Base-by-base conservation (phyloP, 2,329 filamentous ascomycete species). In the Teratosphaeria destructans region DNA sequence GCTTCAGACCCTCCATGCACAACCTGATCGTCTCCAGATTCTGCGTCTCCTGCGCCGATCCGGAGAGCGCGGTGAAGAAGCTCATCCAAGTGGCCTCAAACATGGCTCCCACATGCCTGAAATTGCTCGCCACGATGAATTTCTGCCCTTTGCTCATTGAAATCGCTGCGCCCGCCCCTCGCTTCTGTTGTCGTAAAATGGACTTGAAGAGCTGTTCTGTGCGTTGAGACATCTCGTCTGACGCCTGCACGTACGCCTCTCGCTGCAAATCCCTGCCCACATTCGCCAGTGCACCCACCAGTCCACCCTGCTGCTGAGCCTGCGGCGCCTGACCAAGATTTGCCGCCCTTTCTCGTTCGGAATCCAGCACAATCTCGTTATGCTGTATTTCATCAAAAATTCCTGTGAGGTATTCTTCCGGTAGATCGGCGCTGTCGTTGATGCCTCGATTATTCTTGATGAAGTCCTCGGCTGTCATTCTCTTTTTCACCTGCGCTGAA, bases 41-140 rank as follows among this genome's bases (percentile, higher is more conserved):
- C 66, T 95, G 89, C 0, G 90, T 88, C 70, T 96, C 92, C 67
- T 97, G 94, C 72, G 94, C 92, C 66, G 95, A 89, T 56, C 89
- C 92, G 1, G 93, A 96, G 29, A 99, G 81, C 0, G 92, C 92
- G 5, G 93, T 97, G 69, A 99, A 88, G 74, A 96, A 95, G 10
- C 93, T 96, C 93, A 97, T 99, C 94, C 94, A 99, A 0, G 91
- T 95, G 27, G 96, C 91, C 68, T 96, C 92, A 70, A 99, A 97
- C 94, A 99, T 99, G 0, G 94, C 91, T 0, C 94, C 94, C 56
- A 96, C 89, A 72, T 99, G 94, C 67, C 90, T 93, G 72, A 90
- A 92, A 0, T 92, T 97, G 1, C 90, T 94, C 3, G 94, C 94
- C 1, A 90, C 89, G 58, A 99, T 95, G 74, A 94, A 99, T 60